Evolutionary conservation across 1,284 basidiomycete genomes (phyloP).

Genomic region (Fomes fomentarius): DNA sequence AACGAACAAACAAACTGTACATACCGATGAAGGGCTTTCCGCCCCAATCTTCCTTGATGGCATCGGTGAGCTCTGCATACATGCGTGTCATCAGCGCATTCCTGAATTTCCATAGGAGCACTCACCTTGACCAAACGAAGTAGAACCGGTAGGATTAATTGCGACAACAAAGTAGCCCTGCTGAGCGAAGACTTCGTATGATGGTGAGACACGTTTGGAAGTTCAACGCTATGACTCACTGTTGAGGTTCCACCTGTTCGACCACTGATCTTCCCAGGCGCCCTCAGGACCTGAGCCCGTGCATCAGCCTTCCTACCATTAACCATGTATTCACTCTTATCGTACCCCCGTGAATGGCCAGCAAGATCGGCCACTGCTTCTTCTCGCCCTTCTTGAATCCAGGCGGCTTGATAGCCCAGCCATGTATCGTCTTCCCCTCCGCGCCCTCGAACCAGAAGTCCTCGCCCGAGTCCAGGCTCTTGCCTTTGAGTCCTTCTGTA

Average conservation of each 20-base stretch:
- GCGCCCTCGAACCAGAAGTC: slow-evolving; percentile 89
- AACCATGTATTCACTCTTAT: not conserved
- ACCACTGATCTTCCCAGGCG: slow-evolving; percentile 86
- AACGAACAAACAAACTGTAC: not conserved
- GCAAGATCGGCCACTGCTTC: slow-evolving; percentile 76
- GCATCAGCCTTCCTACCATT: not conserved
- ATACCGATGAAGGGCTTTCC: slow-evolving; percentile 72
- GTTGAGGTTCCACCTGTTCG: slow-evolving; percentile 88
- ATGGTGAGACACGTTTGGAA: not conserved
- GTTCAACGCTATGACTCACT: slow-evolving; percentile 40
- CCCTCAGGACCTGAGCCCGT: slow-evolving; percentile 57
- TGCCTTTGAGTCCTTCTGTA: slow-evolving; percentile 54
- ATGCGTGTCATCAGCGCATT: not conserved
- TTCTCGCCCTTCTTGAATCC: slow-evolving; percentile 68
- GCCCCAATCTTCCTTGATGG: slow-evolving; percentile 81
- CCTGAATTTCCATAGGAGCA: too few species aligned
- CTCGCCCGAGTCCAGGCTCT: slow-evolving; percentile 63
- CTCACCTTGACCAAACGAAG: slow-evolving; percentile 83
- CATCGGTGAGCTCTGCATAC: slow-evolving; percentile 74
- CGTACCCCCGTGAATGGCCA: slow-evolving; percentile 73
- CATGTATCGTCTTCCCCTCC: slow-evolving; percentile 72
- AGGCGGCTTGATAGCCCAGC: slow-evolving; percentile 80
- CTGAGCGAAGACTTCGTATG: slow-evolving; percentile 64
- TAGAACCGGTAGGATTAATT: slow-evolving; percentile 90
- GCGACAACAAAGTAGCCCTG: slow-evolving; percentile 86